Base-by-base conservation (phyloP, 768 basidiomycete genomes). In the Suillus subaureus region DNA sequence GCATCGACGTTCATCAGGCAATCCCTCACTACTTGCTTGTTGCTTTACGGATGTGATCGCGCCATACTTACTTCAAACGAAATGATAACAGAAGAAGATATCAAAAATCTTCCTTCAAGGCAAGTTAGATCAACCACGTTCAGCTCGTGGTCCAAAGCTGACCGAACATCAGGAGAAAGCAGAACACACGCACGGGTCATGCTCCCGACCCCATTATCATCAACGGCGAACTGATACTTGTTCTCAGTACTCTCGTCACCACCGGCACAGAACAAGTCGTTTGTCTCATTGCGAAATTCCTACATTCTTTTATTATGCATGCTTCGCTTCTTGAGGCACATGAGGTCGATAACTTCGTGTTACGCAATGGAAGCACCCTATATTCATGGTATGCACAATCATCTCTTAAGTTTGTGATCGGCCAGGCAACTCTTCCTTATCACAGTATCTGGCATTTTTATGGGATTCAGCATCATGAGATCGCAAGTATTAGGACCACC, bases 321-420 rank as follows among this genome's bases (percentile, higher is more conserved):
- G 84, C 89, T 3, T 82, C 86, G 1, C 82, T 86, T 47, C 72
- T 93, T 63, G 88, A 90, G 69, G 72, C 85, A 1, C 84, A 89
- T 68, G 91, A 91, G 75, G 80, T 89, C 3, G 90, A 91, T 70
- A 90, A 91, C 72, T 91, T 92, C 69, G 82, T 92, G 37, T 73
- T 91, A 39, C 83, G 85, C 56, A 90, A 91, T 68, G 87, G 84
- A 15, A 74, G 76, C 49, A 72, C 86, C 21, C 77, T 93, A n/a
- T 82, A 83, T 31, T 73, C 78, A 35, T 91, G 90, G 91, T 92
- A 72, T 65, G 54, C 37, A 55, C 13, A 55, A 49, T 56, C 35
- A 28, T 54, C 28, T 40, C 42, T 8, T 15, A 8, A n/a, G 7
- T 4, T 51, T 42, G 6, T 33, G 43, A 61, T 37, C 31, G 60